Evolutionary conservation across 768 basidiomycete genomes (phyloP).

Genomic region (Xanthoconium purpureum): DNA sequence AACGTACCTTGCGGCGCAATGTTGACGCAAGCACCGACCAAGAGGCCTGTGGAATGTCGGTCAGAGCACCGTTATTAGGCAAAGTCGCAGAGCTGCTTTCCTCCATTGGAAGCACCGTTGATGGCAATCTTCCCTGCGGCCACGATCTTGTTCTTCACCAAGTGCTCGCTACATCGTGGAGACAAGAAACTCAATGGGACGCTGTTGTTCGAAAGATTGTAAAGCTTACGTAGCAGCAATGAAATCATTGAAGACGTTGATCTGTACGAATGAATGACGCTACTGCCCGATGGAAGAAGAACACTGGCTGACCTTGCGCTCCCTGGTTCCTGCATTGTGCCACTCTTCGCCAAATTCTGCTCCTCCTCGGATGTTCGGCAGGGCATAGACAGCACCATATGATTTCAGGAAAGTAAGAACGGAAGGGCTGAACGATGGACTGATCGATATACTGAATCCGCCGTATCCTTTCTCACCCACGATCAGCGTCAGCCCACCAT

Average conservation of each 20-base stretch:
- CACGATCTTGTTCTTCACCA: constrained; percentile 70
- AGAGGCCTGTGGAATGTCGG: constrained; percentile 46
- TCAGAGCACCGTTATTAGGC: neutral
- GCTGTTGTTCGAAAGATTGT: neutral
- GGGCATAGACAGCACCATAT: constrained; percentile 65
- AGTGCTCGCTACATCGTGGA: constrained; percentile 49
- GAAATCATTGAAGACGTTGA: constrained; percentile 80
- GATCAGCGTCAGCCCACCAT: neutral
- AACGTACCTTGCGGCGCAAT: constrained; percentile 73
- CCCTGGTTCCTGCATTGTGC: constrained; percentile 69
- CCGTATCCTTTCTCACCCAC: constrained; percentile 58
- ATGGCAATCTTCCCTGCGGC: constrained; percentile 70
- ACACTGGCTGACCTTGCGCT: constrained; percentile 53
- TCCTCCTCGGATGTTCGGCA: constrained; percentile 63
- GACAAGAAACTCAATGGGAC: neutral
- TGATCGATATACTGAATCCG: constrained; percentile 72
- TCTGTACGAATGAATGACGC: constrained; percentile 34
- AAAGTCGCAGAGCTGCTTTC: constrained; percentile 32
- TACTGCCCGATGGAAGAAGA: neutral
- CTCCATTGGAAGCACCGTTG: constrained; percentile 81
- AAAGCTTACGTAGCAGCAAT: constrained; percentile 68
- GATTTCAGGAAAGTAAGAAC: constrained; percentile 71
- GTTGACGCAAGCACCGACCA: constrained; percentile 83
- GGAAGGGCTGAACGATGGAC: constrained; percentile 67
- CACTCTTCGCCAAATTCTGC: constrained; percentile 83